Percentiles rank a stretch among this genome's conserved stretches.
phyloP scores from a whole-genome alignment of 768 basidiomycete species.

The Amanita pallidorosea region DNA sequence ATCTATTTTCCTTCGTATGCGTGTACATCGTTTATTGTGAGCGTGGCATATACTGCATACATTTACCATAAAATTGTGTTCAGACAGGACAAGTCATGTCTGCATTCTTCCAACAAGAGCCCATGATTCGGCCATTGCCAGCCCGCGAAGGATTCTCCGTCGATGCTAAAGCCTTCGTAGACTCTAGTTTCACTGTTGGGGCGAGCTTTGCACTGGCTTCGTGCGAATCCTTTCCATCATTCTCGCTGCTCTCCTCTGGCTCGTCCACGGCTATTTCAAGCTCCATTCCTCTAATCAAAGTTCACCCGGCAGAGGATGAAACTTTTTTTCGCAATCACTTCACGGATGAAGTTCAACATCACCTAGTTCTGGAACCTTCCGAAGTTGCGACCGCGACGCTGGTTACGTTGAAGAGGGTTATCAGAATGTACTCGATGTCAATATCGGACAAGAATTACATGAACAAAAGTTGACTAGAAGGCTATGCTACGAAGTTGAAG shows the following conservation, averaged over 20 bases:
- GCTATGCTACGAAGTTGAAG: not conserved
- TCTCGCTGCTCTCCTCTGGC: not conserved
- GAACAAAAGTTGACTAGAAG: not conserved
- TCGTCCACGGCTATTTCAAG: not conserved
- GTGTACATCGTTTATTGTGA: constrained; percentile 20
- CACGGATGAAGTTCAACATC: not conserved
- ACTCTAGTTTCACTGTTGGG: constrained; percentile 1
- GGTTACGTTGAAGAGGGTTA: not conserved
- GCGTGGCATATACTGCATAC: constrained; percentile 4
- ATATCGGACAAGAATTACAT: not conserved
- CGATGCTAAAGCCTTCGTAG: not conserved
- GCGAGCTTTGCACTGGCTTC: not conserved
- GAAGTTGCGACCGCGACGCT: not conserved
- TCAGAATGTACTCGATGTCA: not conserved
- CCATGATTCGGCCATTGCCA: constrained; percentile 9
- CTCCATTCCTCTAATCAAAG: constrained; percentile 1
- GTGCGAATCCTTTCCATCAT: not conserved
- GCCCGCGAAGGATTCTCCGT: constrained; percentile 14
- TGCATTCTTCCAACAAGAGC: constrained; percentile 11
- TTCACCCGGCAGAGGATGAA: not conserved
- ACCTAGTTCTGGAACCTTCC: not conserved
- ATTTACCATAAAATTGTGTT: not conserved
- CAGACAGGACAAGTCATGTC: constrained; percentile 17
- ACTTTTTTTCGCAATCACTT: not conserved
- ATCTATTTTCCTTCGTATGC: constrained; percentile 20